These are phyloP conservation scores for Platismatia glauca DNA, from an alignment of 495 filamentous ascomycete species.

Conservation along the genomic window DNA sequence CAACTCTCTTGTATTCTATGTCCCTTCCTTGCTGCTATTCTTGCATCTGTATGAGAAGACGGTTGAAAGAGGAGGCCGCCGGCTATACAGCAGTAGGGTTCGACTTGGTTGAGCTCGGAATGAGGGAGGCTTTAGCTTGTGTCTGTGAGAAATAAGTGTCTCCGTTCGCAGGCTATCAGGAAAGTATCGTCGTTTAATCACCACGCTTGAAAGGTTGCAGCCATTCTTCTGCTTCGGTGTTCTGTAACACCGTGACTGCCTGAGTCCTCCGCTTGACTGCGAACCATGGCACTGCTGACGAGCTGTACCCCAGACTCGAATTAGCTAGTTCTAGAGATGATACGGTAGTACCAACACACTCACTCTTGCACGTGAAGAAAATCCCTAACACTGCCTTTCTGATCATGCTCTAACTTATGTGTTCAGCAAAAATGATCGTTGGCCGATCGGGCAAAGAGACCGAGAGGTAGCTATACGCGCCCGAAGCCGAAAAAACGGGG, in stretches of 20 bases:
- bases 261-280: background rate
- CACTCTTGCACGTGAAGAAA: background rate
- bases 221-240: background rate
- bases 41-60: background rate
- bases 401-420: background rate
- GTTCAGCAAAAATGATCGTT: background rate
- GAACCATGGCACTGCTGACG: background rate
- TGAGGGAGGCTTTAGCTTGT: no score
- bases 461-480: background rate
- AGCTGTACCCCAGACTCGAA: background rate
- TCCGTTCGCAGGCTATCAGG: no score
- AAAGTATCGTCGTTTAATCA: background rate
- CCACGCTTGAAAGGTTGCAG: background rate
- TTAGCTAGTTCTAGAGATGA: background rate
- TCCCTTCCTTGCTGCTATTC: background rate
- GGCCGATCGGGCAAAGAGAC: background rate
- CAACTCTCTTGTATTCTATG: background rate
- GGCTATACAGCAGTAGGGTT: no score
- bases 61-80: no score
- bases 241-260: background rate
- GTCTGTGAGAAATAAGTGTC: no score
- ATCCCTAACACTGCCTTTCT: background rate
- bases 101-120: no score
- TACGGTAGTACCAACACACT: background rate
- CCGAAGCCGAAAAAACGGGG: background rate